Evolutionary conservation across 78 protist genomes (phyloP), one percentile per base, ranked within the genome.

Genomic region (Guillardia theta): DNA sequence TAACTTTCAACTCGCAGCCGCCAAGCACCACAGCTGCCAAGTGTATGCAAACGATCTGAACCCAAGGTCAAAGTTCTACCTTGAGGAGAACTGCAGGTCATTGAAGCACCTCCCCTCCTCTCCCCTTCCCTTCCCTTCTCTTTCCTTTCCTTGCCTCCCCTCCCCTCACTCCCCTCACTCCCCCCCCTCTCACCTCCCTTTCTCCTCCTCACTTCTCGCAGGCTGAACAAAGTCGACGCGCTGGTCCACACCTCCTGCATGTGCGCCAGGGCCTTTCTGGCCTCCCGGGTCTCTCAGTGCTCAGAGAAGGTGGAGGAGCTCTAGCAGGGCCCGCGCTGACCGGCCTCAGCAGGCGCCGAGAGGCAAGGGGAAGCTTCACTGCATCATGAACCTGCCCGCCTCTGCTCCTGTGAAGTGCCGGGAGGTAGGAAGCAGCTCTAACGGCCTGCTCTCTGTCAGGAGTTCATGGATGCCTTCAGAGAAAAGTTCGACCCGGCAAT

Each of bases 1-100:
- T 50, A 10, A 15, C 58, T 15, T 15, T 50, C 58, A 19, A 10
- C 30, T 15, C 30, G 30, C 15, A 10, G 6, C 78, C 9, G 45
- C 43, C 37, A 4, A 22, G 48, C 27, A 43, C 41, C 44, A 22
- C 10, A 96, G 96, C 44, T 33, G 95, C 41, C 41, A 36, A 8
- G 98, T 97, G 53, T 93, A 95, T 87, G 99, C 99, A 8, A 99
- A 99, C 96, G 99, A 99, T 70, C 97, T 98, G 46, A 99, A 99
- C 95, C 99, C 99, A 37, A 30, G 15, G 47, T 93, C 97, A 0
- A 19, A 45, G 78, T 83, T 96, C 47, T 96, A 62, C 36, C 96
- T 98, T 88, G 36, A 0, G 19, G 83, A 78, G 48, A 99, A 99
- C 88, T 88, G 50, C 27, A n/a, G 0, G 8, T 19, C 18, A 24